phyloP scores from a whole-genome alignment of 176 grass and related monocot genomes.

The Melocanna baccifera region DNA sequence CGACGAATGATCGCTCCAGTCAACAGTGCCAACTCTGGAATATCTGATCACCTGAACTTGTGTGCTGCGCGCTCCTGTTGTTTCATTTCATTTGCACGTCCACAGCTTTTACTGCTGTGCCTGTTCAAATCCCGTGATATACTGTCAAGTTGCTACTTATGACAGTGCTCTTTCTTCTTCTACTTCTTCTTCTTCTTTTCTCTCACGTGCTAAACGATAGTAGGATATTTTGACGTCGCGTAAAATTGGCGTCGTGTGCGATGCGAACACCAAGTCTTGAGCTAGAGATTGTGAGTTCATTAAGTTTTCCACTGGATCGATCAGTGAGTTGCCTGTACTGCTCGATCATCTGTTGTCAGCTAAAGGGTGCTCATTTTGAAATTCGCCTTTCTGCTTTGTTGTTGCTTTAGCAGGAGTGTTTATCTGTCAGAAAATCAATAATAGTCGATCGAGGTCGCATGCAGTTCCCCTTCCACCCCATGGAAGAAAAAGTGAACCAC shows the following conservation, averaged over 20 bases:
- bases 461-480: too few species aligned
- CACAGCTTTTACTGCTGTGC: not conserved
- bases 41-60: not conserved
- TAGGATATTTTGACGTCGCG: not conserved
- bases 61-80: not conserved
- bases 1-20: not conserved
- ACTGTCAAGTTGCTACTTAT: not conserved
- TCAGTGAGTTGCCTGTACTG: not conserved
- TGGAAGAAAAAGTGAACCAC: not conserved
- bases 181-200: too few species aligned
- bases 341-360: too few species aligned
- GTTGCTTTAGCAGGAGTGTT: not conserved
- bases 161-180: not conserved
- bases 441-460: too few species aligned
- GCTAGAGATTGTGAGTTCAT: not conserved
- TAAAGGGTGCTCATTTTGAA: not conserved
- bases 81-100: not conserved
- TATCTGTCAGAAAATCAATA: not conserved
- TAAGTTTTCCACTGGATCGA: not conserved
- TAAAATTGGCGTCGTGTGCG: not conserved
- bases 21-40: not conserved
- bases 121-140: not conserved
- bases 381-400: not conserved
- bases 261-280: not conserved
- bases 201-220: not conserved